Percentiles rank a stretch among this genome's conserved stretches.
Conservation (phyloP, 257 asterid genomes). For the Lycium barbarum region DNA sequence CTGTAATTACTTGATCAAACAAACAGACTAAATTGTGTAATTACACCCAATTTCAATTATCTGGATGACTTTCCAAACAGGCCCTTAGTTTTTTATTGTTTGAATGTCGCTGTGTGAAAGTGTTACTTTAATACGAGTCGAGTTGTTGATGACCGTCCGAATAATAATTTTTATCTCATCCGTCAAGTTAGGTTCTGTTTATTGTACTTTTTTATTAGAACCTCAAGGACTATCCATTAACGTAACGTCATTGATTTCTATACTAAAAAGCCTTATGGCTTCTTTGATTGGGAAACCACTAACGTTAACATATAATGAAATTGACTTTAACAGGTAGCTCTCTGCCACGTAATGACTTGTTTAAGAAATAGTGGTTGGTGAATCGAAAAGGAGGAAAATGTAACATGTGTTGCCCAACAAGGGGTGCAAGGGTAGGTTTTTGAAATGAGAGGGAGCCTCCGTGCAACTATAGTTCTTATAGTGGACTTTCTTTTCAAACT, state of each 20-base stretch:
- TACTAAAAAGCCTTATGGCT: not conserved
- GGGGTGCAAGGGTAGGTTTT: not conserved
- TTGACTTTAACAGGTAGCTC: not conserved
- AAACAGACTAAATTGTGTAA: too few relatives aligned
- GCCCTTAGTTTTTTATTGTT: too few relatives aligned
- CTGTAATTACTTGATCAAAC: too few relatives aligned
- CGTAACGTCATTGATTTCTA: not conserved
- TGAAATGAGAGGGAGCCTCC: not conserved
- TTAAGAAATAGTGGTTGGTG: conserved; percentile 1
- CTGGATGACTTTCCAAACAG: too few relatives aligned
- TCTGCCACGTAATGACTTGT: not conserved
- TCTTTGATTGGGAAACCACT: not conserved
- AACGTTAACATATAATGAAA: not conserved
- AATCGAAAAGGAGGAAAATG: not conserved
- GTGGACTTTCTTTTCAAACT: not conserved
- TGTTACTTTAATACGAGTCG: not conserved
- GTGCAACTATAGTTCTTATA: not conserved
- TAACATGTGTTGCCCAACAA: not conserved
- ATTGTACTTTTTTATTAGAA: not conserved
- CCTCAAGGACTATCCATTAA: not conserved
- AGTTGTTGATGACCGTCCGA: not conserved
- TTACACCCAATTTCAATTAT: too few relatives aligned
- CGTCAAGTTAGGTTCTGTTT: not conserved
- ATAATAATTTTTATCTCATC: not conserved
- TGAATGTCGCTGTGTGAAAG: not conserved